phyloP scores from a whole-genome alignment of 1,139 yeast genomes.

The Nakaseomyces glabratus region DNA sequence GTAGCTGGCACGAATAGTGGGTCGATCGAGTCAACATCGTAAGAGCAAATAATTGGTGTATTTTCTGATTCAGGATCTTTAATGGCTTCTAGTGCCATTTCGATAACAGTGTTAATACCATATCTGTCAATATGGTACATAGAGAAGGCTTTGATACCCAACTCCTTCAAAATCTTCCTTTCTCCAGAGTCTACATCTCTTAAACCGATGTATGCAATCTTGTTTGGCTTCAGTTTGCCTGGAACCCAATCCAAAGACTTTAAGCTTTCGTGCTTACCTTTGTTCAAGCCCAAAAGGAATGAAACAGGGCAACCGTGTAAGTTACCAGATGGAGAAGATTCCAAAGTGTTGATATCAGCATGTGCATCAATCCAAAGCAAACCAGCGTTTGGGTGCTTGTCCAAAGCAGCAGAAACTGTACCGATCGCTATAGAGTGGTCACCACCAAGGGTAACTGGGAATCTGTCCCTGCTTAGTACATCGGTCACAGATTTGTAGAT shows the following conservation, averaged over 20 bases:
- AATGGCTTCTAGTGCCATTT: constrained; percentile 79
- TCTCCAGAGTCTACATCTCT: constrained; percentile 90
- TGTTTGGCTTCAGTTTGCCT: constrained; percentile 48
- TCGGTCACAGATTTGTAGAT: constrained; percentile 54
- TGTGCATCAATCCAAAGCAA: constrained; percentile 97
- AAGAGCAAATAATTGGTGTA: constrained; percentile 79
- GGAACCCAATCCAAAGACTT: constrained; percentile 78
- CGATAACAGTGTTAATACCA: constrained; percentile 86
- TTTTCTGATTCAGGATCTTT: constrained; percentile 48
- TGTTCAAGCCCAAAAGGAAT: constrained; percentile 71
- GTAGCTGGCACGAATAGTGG: constrained; percentile 94
- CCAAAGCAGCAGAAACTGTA: constrained; percentile 76
- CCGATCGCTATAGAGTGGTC: constrained; percentile 97
- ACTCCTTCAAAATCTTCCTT: constrained; percentile 57
- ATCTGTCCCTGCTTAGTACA: constrained; percentile 39
- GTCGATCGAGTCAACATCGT: constrained; percentile 95
- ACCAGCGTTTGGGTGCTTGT: constrained; percentile 77
- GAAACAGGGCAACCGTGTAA: constrained; percentile 96
- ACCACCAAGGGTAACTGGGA: constrained; percentile 88
- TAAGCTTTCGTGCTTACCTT: constrained; percentile 45
- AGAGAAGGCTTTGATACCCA: constrained; percentile 76
- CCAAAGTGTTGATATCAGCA: constrained; percentile 92
- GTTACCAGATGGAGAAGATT: constrained; percentile 78
- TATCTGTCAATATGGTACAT: constrained; percentile 95
- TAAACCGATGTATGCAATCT: constrained; percentile 86